Base-by-base conservation (phyloP, 2,329 filamentous ascomycete genomes). In the Scedosporium dehoogii region DNA sequence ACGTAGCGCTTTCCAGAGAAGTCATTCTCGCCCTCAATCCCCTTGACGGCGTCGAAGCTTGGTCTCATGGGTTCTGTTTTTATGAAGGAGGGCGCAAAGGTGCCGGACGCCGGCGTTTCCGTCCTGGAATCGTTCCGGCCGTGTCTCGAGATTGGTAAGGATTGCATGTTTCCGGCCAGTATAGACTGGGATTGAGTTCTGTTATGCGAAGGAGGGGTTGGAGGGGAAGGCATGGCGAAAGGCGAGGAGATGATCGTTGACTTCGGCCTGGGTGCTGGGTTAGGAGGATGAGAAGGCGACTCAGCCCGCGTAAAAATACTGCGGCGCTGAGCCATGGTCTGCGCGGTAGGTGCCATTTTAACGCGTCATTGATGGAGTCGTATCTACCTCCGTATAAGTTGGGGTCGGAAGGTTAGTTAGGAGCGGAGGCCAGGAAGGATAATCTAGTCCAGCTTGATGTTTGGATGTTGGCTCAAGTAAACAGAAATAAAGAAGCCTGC, bases 1-100 rank as follows among this genome's bases (percentile, higher is more conserved):
- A 99, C 92, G 79, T 97, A 99, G 78, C 94, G 86, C 78, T 96
- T 97, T 63, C 94, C 96, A 0, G 94, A 99, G 74, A 99, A 97
- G 80, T 99, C 94, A 73, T 97, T 97, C 72, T 97, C 93, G 66
- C 94, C 94, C 75, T 99, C 96, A 64, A 97, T 92, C 18, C 91
- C 89, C 59, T 80, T 80, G 16, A 88, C 82, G 10, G 78, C 70
- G 66, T 86, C 85, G 60, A 80, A 74, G 41, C 75, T 78, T 42
- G 78, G 75, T 67, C 85, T 82, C 74, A 90, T 78, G 66, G 92
- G 90, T 66, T 96, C 92, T 0, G 87, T 85, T 73, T 93, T 94
- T 76, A 99, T 97, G 74, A 99, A 99, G 9, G 91, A 90, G 2
- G 93, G 94, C 42, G 94, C 93, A 78, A 99, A 99, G 1, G 94